phyloP scores from a whole-genome alignment of 2,329 filamentous ascomycete genomes.

The Diaporthe ampelina region DNA sequence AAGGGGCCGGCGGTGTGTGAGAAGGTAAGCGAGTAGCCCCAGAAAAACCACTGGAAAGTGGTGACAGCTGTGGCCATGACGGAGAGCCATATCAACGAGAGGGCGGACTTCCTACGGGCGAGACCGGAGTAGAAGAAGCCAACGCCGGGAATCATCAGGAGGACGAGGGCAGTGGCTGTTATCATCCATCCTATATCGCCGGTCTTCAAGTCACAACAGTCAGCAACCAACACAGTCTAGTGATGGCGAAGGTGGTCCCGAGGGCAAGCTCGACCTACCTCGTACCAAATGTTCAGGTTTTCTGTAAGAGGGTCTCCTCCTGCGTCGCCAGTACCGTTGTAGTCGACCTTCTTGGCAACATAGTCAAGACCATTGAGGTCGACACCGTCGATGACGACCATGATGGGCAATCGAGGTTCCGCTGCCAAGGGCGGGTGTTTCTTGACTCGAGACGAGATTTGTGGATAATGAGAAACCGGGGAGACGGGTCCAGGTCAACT shows the following conservation, averaged over 20 bases:
- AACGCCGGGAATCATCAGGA: conserved; percentile 94
- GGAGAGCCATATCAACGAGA: conserved; percentile 92
- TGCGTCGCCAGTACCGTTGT: conserved; percentile 74
- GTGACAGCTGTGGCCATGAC: conserved; percentile 88
- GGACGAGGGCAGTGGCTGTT: conserved; percentile 82
- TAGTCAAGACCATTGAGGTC: conserved; percentile 62
- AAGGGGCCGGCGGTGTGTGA: conserved; percentile 82
- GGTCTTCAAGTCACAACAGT: conserved; percentile 62
- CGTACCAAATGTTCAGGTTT: conserved; percentile 84
- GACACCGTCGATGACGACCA: conserved; percentile 55
- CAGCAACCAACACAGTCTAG: conserved; percentile 44
- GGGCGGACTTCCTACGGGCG: conserved; percentile 87
- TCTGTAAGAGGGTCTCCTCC: conserved; percentile 78
- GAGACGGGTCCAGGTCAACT: conserved; percentile 29
- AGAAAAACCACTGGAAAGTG: conserved; percentile 95
- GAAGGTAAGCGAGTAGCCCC: conserved; percentile 87
- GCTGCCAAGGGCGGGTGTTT: conserved; percentile 12
- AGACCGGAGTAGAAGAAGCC: conserved; percentile 95
- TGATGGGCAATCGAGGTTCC: conserved; percentile 42
- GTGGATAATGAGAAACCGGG: background rate
- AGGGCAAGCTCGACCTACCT: conserved; percentile 62
- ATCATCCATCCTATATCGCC: conserved; percentile 92
- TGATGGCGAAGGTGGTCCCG: conserved; percentile 40
- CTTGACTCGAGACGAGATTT: conserved; percentile 6
- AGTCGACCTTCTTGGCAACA: conserved; percentile 61